Evolutionary conservation across 495 filamentous ascomycete genomes (phyloP).

Genomic region (Pyrenopolyporus hunteri): DNA sequence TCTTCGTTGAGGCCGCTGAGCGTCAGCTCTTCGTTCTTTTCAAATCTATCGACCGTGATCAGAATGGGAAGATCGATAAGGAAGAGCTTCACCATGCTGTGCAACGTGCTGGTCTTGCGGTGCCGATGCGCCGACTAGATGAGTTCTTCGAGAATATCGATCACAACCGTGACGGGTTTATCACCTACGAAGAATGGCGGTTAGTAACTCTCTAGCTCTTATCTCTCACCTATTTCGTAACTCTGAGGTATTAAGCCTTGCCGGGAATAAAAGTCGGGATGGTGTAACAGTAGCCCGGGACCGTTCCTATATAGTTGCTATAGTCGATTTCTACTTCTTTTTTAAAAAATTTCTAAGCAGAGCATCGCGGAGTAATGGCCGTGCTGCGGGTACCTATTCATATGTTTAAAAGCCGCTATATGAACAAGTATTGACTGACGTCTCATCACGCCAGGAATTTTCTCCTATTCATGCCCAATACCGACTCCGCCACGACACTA

Average conservation of each 20-base stretch:
- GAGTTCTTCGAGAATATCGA: constrained; percentile 90
- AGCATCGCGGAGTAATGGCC: too few relatives aligned
- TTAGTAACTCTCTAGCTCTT: constrained; percentile 53
- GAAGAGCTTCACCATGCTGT: constrained; percentile 80
- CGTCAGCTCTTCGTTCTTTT: constrained; percentile 81
- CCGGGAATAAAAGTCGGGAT: background rate
- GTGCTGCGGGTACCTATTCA: too few relatives aligned
- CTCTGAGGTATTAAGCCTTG: constrained; percentile 28
- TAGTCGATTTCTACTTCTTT: too few relatives aligned
- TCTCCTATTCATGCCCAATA: constrained; percentile 87
- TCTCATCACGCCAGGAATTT: constrained; percentile 71
- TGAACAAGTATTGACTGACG: constrained; percentile 39
- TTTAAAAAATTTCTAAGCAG: too few relatives aligned
- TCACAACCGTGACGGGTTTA: constrained; percentile 83
- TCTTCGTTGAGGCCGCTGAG: constrained; percentile 87
- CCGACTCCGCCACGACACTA: constrained; percentile 67
- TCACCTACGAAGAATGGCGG: constrained; percentile 96
- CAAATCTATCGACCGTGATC: constrained; percentile 82
- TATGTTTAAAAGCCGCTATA: too few relatives aligned
- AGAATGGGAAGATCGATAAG: constrained; percentile 89
- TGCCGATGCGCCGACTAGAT: constrained; percentile 77
- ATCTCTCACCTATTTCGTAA: constrained; percentile 8
- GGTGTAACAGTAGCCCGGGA: background rate
- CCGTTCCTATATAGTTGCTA: background rate
- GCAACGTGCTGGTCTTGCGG: constrained; percentile 73